Percentiles rank a stretch among this genome's conserved stretches.
Conservation (phyloP, 2,329 filamentous ascomycete species). For the Paracorniculantispora psalliotae region DNA sequence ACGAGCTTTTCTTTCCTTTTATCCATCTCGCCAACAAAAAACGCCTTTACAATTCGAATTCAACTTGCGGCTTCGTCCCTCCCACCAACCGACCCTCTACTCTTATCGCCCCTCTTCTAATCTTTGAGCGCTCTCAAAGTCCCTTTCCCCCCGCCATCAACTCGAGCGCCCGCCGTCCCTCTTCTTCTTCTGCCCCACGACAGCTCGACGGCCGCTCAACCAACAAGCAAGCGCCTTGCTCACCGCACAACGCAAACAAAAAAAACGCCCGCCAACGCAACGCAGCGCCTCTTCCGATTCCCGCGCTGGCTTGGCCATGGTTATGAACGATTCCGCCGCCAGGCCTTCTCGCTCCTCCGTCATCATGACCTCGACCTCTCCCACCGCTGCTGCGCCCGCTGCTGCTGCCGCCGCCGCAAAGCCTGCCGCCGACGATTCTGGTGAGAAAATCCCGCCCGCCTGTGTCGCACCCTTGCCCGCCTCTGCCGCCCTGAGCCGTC, state of each 20-base stretch:
- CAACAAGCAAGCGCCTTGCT: conserved; percentile 6
- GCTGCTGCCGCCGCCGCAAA: conserved; percentile 18
- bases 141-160: conserved; percentile 11
- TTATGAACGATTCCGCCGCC: conserved; percentile 35
- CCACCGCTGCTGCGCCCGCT: conserved; percentile 25
- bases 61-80: not conserved
- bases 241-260: not conserved
- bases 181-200: conserved; percentile 11
- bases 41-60: not conserved
- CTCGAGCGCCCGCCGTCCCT: not conserved
- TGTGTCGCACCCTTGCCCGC: not conserved
- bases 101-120: conserved; percentile 16
- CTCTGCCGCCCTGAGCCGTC: not conserved
- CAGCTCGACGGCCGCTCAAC: conserved; percentile 9
- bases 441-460: conserved; percentile 26
- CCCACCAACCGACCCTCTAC: conserved; percentile 1
- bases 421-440: conserved; percentile 34
- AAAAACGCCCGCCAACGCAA: not conserved
- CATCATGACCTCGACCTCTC: conserved; percentile 33
- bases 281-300: not conserved
- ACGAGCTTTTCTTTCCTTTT: not conserved
- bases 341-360: conserved; percentile 32
- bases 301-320: conserved; percentile 27
- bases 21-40: too few relatives aligned
- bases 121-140: not conserved